Conservation (phyloP, 2,329 filamentous ascomycete genomes). For the Chalaropsis ovoidea region DNA sequence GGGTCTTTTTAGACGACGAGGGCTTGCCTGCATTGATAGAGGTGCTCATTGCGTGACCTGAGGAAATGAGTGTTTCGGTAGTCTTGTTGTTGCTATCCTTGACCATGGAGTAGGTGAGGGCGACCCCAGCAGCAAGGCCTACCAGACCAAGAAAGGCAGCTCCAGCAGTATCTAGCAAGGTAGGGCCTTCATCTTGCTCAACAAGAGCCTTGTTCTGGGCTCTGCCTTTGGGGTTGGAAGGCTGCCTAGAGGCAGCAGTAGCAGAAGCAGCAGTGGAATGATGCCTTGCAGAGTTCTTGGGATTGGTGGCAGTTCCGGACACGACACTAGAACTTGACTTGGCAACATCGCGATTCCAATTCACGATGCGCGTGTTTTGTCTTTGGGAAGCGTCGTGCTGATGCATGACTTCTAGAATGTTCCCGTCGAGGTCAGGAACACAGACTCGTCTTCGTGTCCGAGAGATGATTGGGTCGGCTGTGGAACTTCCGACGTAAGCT, state of each 20-base stretch:
- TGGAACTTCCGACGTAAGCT: not conserved
- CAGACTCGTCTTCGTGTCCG: slow-evolving; percentile 42
- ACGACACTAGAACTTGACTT: slow-evolving; percentile 26
- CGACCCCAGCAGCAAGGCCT: slow-evolving; percentile 26
- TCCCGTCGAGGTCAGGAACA: slow-evolving; percentile 64
- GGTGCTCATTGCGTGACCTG: not conserved
- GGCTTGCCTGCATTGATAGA: not conserved
- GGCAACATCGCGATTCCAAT: slow-evolving; percentile 42
- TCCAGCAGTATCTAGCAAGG: slow-evolving; percentile 19
- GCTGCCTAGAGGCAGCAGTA: not conserved
- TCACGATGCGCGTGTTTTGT: slow-evolving; percentile 37
- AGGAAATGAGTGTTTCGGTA: not conserved
- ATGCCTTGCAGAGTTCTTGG: slow-evolving; percentile 17
- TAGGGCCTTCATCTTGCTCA: slow-evolving; percentile 19
- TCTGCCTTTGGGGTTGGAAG: slow-evolving; percentile 7
- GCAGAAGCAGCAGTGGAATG: slow-evolving; percentile 3
- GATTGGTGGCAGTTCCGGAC: slow-evolving; percentile 16
- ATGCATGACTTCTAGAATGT: slow-evolving; percentile 70
- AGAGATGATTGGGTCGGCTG: slow-evolving; percentile 9
- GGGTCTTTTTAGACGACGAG: not conserved
- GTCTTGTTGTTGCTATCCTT: slow-evolving; percentile 22
- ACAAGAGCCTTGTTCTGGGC: slow-evolving; percentile 8
- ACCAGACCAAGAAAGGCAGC: slow-evolving; percentile 25
- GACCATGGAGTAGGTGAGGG: slow-evolving; percentile 23
- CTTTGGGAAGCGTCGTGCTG: slow-evolving; percentile 32